phyloP scores from a whole-genome alignment of 1,284 basidiomycete genomes.

The Sanghuangporus sanghuang region DNA sequence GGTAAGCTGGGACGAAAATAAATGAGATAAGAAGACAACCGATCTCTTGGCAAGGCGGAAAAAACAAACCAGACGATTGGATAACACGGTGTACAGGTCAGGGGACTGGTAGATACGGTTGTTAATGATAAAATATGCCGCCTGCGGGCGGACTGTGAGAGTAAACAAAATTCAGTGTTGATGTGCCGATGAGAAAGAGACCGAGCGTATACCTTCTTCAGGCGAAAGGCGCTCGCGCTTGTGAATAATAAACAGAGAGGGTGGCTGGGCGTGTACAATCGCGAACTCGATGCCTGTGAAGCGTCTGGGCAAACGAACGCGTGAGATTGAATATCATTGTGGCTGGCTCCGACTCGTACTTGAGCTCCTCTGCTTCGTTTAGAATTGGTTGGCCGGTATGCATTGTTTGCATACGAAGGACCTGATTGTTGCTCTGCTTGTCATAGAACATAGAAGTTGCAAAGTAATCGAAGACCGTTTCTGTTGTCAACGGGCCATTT shows the following conservation, averaged over 20 bases:
- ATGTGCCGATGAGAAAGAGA: slow-evolving; percentile 4
- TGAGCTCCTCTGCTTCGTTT: slow-evolving; percentile 77
- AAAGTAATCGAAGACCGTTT: slow-evolving; percentile 85
- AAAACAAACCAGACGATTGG: slow-evolving; percentile 67
- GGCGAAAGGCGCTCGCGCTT: slow-evolving; percentile 77
- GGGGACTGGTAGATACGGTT: slow-evolving; percentile 84
- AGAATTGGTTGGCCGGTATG: slow-evolving; percentile 64
- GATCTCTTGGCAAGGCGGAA: background rate
- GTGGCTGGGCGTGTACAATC: slow-evolving; percentile 70
- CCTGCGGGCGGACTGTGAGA: slow-evolving; percentile 59
- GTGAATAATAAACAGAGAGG: slow-evolving; percentile 79
- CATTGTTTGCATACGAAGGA: slow-evolving; percentile 84
- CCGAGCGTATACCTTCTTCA: slow-evolving; percentile 56
- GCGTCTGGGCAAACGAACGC: slow-evolving; percentile 41
- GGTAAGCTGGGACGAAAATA: slow-evolving; percentile 45
- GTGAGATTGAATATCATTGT: background rate
- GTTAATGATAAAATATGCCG: slow-evolving; percentile 81
- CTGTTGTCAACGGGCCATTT: slow-evolving; percentile 65
- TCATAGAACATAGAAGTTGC: slow-evolving; percentile 85
- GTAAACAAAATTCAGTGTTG: slow-evolving; percentile 13
- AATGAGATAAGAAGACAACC: background rate
- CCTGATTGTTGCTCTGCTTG: slow-evolving; percentile 85
- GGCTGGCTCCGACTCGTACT: slow-evolving; percentile 37
- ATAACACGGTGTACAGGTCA: slow-evolving; percentile 74
- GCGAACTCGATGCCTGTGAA: slow-evolving; percentile 83